A percentile compares a stretch with the other conserved stretches of the same genome.
phyloP scores from a whole-genome alignment of 192 early-diverging fungal species.

The Phlyctochytrium arcticum region DNA sequence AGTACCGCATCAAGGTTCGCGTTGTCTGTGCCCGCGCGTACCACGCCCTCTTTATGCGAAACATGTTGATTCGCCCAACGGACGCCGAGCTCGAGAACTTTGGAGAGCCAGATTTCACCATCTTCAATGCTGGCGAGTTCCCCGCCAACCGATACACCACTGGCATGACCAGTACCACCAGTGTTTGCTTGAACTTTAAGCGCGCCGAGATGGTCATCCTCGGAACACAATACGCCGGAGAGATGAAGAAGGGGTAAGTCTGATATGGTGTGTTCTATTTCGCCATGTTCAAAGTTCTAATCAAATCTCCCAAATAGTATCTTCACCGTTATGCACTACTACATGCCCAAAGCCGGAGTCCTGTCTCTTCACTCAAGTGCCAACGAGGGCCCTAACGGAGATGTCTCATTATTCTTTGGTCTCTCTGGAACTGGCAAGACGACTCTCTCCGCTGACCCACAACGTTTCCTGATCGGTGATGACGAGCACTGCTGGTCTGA shows the following conservation, averaged over 20 bases:
- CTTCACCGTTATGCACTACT: constrained; percentile 98
- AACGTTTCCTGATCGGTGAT: constrained; percentile 92
- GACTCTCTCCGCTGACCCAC: constrained; percentile 92
- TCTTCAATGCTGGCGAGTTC: constrained; percentile 93
- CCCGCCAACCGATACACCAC: constrained; percentile 90
- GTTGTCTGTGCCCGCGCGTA: constrained; percentile 92
- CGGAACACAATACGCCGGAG: constrained; percentile 97
- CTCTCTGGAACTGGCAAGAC: constrained; percentile 98
- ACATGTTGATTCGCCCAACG: constrained; percentile 98
- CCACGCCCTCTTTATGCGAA: constrained; percentile 95
- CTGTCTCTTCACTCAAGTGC: constrained; percentile 90
- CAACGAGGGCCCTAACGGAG: constrained; percentile 84
- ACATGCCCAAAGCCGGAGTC: constrained; percentile 92
- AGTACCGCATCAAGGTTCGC: constrained; percentile 96
- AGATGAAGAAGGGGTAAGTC: constrained; percentile 98
- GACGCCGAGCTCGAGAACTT: constrained; percentile 83
- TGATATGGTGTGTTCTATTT: constrained; percentile 12
- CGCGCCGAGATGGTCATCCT: constrained; percentile 96
- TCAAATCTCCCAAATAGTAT: constrained; percentile 25
- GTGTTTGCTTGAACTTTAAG: constrained; percentile 89
- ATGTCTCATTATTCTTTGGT: constrained; percentile 98
- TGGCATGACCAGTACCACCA: constrained; percentile 94
- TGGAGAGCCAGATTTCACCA: constrained; percentile 96
- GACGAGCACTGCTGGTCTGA: constrained; percentile 99
- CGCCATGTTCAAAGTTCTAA: background rate